Percentiles rank a stretch among this genome's conserved stretches.
Evolutionary conservation across 345 rosid species (phyloP).

Genomic region (Laguncularia racemosa): DNA sequence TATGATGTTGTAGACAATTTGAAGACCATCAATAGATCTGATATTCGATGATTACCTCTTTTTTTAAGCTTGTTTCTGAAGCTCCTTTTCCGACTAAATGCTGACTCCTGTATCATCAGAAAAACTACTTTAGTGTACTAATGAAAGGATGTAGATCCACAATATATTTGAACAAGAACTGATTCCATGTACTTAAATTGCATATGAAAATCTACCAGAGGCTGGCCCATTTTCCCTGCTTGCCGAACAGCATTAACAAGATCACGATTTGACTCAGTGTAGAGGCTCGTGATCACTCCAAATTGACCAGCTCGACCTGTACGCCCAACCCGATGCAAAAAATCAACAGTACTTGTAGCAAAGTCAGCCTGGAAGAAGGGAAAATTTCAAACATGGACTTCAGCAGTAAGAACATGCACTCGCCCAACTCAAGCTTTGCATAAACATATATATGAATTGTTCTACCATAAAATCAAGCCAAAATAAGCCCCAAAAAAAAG

Average conservation of each 20-base stretch:
- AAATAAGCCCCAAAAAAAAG: no score
- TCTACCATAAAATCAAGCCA: no score
- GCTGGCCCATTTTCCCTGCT: constrained; percentile 64
- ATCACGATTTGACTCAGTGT: constrained; percentile 61
- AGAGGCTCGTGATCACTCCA: constrained; percentile 89
- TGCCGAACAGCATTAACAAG: constrained; percentile 76
- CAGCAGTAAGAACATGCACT: constrained; percentile 5
- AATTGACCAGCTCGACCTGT: constrained; percentile 95
- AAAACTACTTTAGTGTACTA: background rate
- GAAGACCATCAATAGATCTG: no score
- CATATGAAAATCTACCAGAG: constrained; percentile 55
- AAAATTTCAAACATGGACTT: constrained; percentile 4
- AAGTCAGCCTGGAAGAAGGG: constrained; percentile 80
- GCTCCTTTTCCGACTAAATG: constrained; percentile 72
- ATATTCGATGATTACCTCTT: constrained; percentile 6
- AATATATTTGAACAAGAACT: background rate
- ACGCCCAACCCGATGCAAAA: constrained; percentile 90
- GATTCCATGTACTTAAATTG: background rate
- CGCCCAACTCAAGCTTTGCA: no score
- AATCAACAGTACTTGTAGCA: constrained; percentile 88
- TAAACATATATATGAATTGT: no score
- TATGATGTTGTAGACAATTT: no score
- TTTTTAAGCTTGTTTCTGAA: constrained; percentile 74
- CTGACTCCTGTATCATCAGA: constrained; percentile 41
- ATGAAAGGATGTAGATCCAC: background rate